Conservation (phyloP, 1,284 basidiomycete genomes). For the Omphalotus olearius region DNA sequence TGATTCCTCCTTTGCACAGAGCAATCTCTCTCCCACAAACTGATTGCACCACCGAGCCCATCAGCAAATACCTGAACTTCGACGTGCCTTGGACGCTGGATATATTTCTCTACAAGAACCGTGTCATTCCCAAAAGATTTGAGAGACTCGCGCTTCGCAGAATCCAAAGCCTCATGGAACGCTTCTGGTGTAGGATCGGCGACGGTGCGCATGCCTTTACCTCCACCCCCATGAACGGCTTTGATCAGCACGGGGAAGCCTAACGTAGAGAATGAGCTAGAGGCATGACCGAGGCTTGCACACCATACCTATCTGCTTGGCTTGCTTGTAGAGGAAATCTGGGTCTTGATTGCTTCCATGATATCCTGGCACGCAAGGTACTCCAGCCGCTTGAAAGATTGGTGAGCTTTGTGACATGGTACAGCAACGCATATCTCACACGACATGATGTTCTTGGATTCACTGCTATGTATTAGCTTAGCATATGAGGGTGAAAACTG, state of each 20-base stretch:
- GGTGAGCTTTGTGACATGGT: background rate
- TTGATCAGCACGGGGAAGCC: slow-evolving; percentile 90
- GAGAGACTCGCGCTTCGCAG: slow-evolving; percentile 82
- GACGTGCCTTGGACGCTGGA: slow-evolving; percentile 79
- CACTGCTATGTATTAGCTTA: slow-evolving; percentile 35
- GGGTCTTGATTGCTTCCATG: slow-evolving; percentile 76
- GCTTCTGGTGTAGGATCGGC: slow-evolving; percentile 60
- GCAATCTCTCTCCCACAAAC: slow-evolving; percentile 92
- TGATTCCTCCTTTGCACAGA: slow-evolving; percentile 93
- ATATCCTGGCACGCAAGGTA: slow-evolving; percentile 93
- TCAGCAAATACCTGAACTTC: slow-evolving; percentile 93
- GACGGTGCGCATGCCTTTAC: slow-evolving; percentile 95
- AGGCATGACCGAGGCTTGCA: slow-evolving; percentile 10
- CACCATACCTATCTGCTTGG: slow-evolving; percentile 65
- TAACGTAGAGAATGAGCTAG: background rate
- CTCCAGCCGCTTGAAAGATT: slow-evolving; percentile 61
- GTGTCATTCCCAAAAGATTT: slow-evolving; percentile 86
- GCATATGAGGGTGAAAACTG: slow-evolving; percentile 4
- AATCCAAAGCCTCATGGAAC: slow-evolving; percentile 76
- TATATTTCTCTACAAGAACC: slow-evolving; percentile 86
- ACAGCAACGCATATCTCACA: slow-evolving; percentile 35
- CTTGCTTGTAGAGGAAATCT: slow-evolving; percentile 56
- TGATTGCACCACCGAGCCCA: slow-evolving; percentile 70
- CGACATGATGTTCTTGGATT: slow-evolving; percentile 90
- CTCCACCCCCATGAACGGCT: slow-evolving; percentile 94